Base-by-base conservation (phyloP, 352 stramenopile genomes). In the Phytophthora syringae region DNA sequence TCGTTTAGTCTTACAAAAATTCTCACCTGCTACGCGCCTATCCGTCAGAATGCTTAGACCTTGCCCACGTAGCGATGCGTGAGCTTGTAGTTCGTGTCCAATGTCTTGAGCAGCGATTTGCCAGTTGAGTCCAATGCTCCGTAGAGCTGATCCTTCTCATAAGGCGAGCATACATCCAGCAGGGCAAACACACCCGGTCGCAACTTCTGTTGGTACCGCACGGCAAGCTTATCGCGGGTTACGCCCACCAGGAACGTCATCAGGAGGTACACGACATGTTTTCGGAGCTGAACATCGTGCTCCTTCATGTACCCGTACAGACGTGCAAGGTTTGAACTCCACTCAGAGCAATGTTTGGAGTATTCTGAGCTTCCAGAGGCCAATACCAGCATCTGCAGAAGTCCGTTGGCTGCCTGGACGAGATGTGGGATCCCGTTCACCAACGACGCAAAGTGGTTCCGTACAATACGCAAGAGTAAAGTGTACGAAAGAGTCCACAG, bases 301-400 rank as follows among this genome's bases (percentile, higher is more conserved):
- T 86, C 79, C 63, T 93, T 93, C 74, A 96, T 87, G 72, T 96
- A 96, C 5, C 88, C 88, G 54, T 93, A 94, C 21, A 96, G 70
- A 49, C 88, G 88, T 22, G 86, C 85, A 18, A 96, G 71, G 63
- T 96, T 96, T n/a, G 83, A 90, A 44, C 76, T 83, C 88, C 88
- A 96, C 51, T 93, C 80, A 1, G 68, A 62, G 43, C 70, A 78
- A 45, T 72, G 67, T 21, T 66, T 44, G 0, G 61, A 48, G 36
- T 61, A 55, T 18, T 76, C 61, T 1, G 52, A 32, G 21, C 30
- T 49, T 20, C 58, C 50, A 25, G 70, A 78, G 3, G 52, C 18
- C 50, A 76, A n/a, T 12, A 93, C 61, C 1, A 96, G 72, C 44
- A 94, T 51, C n/a, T 83, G 77, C 27, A 96, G 55, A 28, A 96